These are phyloP conservation scores for Apiospora phragmitis DNA, from an alignment of 2,329 filamentous ascomycete species.

Conservation along the genomic window DNA sequence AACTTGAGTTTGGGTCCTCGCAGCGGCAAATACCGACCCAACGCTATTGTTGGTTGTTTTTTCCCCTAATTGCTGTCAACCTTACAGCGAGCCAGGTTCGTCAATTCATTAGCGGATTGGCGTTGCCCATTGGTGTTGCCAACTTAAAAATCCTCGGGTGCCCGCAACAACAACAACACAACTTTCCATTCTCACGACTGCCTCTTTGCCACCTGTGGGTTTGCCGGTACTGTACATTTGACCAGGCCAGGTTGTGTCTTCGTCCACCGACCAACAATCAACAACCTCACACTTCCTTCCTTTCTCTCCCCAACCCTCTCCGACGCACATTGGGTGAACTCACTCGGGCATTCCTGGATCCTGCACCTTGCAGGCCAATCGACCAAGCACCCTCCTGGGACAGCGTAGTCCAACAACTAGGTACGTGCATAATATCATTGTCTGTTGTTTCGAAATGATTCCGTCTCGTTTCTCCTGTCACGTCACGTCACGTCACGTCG, in stretches of 20 bases:
- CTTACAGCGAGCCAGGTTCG: background rate
- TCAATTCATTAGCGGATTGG: background rate
- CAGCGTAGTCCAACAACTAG: background rate
- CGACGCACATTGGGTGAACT: background rate
- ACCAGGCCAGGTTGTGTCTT: background rate
- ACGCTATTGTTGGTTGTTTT: slow-evolving; percentile 3
- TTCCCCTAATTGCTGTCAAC: slow-evolving; percentile 2
- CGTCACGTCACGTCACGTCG: background rate
- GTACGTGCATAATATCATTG: background rate
- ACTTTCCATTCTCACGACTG: background rate
- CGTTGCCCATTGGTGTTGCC: background rate
- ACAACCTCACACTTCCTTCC: background rate
- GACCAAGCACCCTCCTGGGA: background rate
- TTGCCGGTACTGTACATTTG: background rate
- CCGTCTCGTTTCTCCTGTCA: background rate
- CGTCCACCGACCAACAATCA: background rate
- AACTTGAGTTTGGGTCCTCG: slow-evolving; percentile 4
- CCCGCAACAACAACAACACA: slow-evolving; percentile 4
- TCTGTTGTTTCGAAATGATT: background rate
- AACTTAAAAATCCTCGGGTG: slow-evolving; percentile 6
- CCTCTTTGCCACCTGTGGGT: background rate
- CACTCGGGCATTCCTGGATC: background rate
- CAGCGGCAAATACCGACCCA: slow-evolving; percentile 6
- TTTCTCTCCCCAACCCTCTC: background rate
- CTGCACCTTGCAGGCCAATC: background rate